Evolutionary conservation across 2,329 filamentous ascomycete species (phyloP).

Genomic region (Septoria petroselini): DNA sequence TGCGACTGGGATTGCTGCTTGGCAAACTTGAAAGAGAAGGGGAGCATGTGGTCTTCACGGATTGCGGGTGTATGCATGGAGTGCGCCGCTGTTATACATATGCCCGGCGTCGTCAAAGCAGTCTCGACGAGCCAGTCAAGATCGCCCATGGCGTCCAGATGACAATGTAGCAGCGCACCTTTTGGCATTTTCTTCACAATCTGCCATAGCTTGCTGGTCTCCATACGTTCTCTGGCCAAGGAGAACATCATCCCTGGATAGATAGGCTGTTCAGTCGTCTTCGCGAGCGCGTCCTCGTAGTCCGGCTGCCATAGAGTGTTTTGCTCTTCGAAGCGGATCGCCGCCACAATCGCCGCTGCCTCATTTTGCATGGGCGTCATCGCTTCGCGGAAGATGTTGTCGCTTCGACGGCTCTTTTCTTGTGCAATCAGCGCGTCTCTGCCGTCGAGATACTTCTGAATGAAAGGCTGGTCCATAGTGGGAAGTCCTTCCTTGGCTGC

Average conservation of each 20-base stretch:
- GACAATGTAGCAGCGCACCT: conserved; percentile 78
- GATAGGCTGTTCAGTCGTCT: conserved; percentile 59
- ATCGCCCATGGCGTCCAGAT: conserved; percentile 88
- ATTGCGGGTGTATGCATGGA: conserved; percentile 56
- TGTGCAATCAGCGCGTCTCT: conserved; percentile 72
- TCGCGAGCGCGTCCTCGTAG: conserved; percentile 67
- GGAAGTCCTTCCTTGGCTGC: conserved; percentile 42
- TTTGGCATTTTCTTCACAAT: conserved; percentile 87
- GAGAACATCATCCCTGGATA: conserved; percentile 94
- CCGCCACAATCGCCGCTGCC: conserved; percentile 75
- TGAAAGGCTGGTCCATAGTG: conserved; percentile 64
- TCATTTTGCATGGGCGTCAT: conserved; percentile 75
- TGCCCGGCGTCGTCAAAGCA: conserved; percentile 67
- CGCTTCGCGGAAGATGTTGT: conserved; percentile 66
- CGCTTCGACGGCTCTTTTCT: conserved; percentile 77
- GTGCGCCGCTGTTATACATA: conserved; percentile 63
- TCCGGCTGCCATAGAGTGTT: conserved; percentile 71
- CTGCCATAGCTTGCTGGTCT: conserved; percentile 77
- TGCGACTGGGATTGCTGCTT: conserved; percentile 43
- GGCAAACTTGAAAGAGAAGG: conserved; percentile 59
- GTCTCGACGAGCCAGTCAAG: conserved; percentile 74
- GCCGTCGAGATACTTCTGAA: conserved; percentile 76
- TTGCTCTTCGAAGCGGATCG: conserved; percentile 75
- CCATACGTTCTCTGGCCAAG: conserved; percentile 80
- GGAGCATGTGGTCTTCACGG: conserved; percentile 48